phyloP scores from a whole-genome alignment of 2,329 filamentous ascomycete species.

The Raffaelea deltoideospora region DNA sequence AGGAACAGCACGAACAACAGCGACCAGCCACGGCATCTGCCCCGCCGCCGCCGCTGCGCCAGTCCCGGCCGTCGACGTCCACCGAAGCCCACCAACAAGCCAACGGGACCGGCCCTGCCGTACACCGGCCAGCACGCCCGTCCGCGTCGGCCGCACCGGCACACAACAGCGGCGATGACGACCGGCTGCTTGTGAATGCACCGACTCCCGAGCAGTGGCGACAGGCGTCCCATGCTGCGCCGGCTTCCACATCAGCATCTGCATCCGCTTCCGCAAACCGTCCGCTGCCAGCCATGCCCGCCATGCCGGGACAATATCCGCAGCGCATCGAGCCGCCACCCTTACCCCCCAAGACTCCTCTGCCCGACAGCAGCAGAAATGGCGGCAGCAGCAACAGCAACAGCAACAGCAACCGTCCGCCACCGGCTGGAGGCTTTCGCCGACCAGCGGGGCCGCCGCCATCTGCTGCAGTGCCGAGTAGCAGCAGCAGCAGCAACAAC shows the following conservation, averaged over 20 bases:
- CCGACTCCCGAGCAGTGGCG: slow-evolving; percentile 45
- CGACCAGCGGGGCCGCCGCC: no score
- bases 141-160: no score
- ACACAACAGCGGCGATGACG: slow-evolving; percentile 32
- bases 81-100: background rate
- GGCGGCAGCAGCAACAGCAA: slow-evolving; percentile 9
- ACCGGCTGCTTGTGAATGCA: slow-evolving; percentile 39
- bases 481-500: slow-evolving; percentile 13
- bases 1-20: no score
- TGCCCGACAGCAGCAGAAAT: slow-evolving; percentile 32
- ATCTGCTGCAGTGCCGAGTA: no score
- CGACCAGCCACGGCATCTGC: no score
- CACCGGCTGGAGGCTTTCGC: no score
- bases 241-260: slow-evolving; percentile 32
- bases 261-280: slow-evolving; percentile 18
- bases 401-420: no score
- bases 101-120: no score
- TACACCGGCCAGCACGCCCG: no score
- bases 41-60: background rate
- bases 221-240: slow-evolving; percentile 21
- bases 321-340: slow-evolving; percentile 47
- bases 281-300: slow-evolving; percentile 14
- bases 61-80: background rate
- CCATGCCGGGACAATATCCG: slow-evolving; percentile 7
- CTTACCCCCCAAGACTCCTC: slow-evolving; percentile 62